Evolutionary conservation across 257 asterid genomes (phyloP), one percentile per base, ranked within the genome.

Genomic region (Penstemon barbatus): DNA sequence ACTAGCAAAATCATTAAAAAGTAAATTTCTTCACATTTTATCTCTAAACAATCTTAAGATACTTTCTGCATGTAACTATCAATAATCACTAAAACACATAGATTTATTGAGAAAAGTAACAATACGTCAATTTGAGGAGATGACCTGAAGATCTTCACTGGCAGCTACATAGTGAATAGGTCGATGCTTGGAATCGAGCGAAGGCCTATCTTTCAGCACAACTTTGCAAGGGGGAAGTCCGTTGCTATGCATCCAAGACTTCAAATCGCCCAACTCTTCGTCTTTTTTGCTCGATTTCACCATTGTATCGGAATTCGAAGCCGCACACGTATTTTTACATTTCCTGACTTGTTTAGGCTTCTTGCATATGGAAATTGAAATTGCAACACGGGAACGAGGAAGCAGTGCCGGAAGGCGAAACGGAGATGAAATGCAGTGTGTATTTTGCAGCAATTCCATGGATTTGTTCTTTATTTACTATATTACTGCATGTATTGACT

Each of bases 141-240:
- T 19, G 19, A 90, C 97, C 97, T 86, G 87, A 72, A 94, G 99
- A 77, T 91, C 87, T 81, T 91, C 88, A 75, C 89, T 89, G 75
- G 97, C 96, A 52, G 97, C 99, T 40, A 94, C 91, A 42, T 87
- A 94, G 74, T 89, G 99, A 77, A 94, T 91, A 5, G 96, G 85
- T 37, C 66, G 78, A 61, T 80, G 94, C 19, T 84, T 77, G 7
- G 79, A 75, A 75, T 80, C 85, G 71, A 80, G 83, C 55, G 95
- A 90, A 61, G 92, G 91, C 76, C 91, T 82, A 3, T 94, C 99
- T 46, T 77, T 84, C 40, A 94, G 90, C 74, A 80, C 68, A 60
- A 89, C 91, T 76, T 86, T 94, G 77, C 97, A 89, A 19, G 89
- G 87, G 25, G 97, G 97, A 13, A 91, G 86, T n/a, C 97, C 99